phyloP scores from a whole-genome alignment of 2,329 filamentous ascomycete species.

The Tolypocladium album region DNA sequence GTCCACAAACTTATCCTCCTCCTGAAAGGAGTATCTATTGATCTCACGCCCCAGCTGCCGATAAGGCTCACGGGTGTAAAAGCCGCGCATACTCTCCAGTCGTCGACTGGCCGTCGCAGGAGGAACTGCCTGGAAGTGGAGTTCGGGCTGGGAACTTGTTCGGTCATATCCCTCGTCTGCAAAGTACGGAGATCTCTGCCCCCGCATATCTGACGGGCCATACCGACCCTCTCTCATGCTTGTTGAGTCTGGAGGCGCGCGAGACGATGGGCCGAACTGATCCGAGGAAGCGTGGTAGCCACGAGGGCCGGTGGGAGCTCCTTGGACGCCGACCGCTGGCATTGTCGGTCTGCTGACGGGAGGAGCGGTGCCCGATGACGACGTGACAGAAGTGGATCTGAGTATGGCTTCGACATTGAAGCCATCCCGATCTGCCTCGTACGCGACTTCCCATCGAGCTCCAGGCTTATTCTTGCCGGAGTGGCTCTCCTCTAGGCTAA shows the following conservation, averaged over 20 bases:
- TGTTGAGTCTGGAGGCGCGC: slow-evolving; percentile 8
- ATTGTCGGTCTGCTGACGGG: slow-evolving; percentile 5
- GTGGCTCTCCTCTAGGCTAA: slow-evolving; percentile 51
- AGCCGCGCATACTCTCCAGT: slow-evolving; percentile 42
- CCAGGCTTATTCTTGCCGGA: slow-evolving; percentile 28
- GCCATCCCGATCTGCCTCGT: slow-evolving; percentile 46
- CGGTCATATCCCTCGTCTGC: background rate
- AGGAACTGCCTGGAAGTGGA: slow-evolving; percentile 1
- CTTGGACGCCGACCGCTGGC: slow-evolving; percentile 11
- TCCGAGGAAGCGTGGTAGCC: slow-evolving; percentile 13
- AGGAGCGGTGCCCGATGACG: slow-evolving; percentile 2
- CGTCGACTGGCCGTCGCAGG: slow-evolving; percentile 46
- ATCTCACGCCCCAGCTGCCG: slow-evolving; percentile 37
- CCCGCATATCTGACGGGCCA: slow-evolving; percentile 56
- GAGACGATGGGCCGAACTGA: slow-evolving; percentile 22
- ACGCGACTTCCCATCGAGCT: slow-evolving; percentile 62
- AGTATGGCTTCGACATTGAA: slow-evolving; percentile 33
- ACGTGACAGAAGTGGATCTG: slow-evolving; percentile 2
- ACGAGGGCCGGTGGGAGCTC: slow-evolving; percentile 26
- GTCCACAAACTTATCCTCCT: slow-evolving; percentile 56
- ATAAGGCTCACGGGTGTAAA: slow-evolving; percentile 30
- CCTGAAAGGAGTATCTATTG: slow-evolving; percentile 65
- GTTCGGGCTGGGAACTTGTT: background rate
- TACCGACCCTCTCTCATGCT: slow-evolving; percentile 28
- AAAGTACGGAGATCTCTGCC: background rate